These are phyloP conservation scores for Domatiomyces catenatus DNA, from an alignment of 2,329 filamentous ascomycete genomes.

Conservation along the genomic window DNA sequence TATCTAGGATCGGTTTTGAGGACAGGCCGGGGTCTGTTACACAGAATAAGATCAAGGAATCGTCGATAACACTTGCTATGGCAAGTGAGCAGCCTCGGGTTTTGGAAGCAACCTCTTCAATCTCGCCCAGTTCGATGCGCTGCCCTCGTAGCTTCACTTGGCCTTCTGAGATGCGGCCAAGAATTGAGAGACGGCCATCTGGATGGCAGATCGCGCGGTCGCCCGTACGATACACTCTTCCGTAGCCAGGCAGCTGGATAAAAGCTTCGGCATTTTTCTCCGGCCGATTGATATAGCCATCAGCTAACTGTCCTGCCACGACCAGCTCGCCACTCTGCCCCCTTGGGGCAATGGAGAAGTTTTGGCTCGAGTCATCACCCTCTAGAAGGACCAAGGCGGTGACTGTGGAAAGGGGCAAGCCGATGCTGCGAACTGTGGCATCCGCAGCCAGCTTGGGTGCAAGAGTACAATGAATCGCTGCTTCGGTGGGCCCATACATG, in stretches of 20 bases:
- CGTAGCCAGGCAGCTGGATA: slow-evolving; percentile 47
- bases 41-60: slow-evolving; percentile 61
- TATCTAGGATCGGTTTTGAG: slow-evolving; percentile 35
- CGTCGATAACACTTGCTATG: slow-evolving; percentile 50
- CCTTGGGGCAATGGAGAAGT: slow-evolving; percentile 42
- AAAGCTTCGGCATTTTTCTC: slow-evolving; percentile 62
- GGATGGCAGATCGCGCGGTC: slow-evolving; percentile 58
- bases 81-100: slow-evolving; percentile 48
- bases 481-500: slow-evolving; percentile 91
- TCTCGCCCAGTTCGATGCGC: slow-evolving; percentile 63
- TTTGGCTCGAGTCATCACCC: slow-evolving; percentile 18
- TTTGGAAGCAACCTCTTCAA: slow-evolving; percentile 54
- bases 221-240: slow-evolving; percentile 65
- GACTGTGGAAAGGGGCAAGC: slow-evolving; percentile 63
- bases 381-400: slow-evolving; percentile 56
- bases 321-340: slow-evolving; percentile 66
- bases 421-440: slow-evolving; percentile 54
- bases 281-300: slow-evolving; percentile 65
- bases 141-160: slow-evolving; percentile 82
- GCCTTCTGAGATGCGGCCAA: slow-evolving; percentile 62
- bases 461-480: slow-evolving; percentile 76
- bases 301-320: slow-evolving; percentile 68
- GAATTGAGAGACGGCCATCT: slow-evolving; percentile 62
- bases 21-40: slow-evolving; percentile 34
- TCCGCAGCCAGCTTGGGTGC: slow-evolving; percentile 45